These are phyloP conservation scores for Scalesia atractyloides DNA, from an alignment of 129 eudicot species.

Conservation along the genomic window DNA sequence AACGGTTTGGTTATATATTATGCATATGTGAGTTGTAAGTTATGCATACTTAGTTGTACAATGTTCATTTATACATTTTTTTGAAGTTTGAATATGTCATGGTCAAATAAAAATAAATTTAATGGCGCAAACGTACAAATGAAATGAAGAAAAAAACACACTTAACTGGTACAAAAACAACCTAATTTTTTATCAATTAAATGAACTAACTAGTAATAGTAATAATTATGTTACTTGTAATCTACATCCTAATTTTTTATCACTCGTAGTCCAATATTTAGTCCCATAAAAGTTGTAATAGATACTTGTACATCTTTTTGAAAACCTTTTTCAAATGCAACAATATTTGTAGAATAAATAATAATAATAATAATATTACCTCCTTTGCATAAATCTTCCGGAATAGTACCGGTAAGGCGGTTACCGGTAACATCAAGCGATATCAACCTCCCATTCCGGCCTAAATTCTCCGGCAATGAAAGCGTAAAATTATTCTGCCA, in stretches of 20 bases:
- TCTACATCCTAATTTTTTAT: too few species aligned
- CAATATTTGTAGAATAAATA: background rate
- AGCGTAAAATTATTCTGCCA: conserved; percentile 87
- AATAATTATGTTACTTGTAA: too few species aligned
- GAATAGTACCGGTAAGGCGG: conserved; percentile 75
- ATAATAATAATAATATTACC: conserved; percentile 12
- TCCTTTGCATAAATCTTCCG: conserved; percentile 60
- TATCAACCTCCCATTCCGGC: conserved; percentile 53
- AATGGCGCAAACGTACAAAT: too few species aligned
- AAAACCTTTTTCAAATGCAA: too few species aligned
- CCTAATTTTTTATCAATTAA: too few species aligned
- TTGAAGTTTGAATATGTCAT: background rate
- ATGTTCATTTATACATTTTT: background rate
- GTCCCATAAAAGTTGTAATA: too few species aligned
- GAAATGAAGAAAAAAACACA: too few species aligned
- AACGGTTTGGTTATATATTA: background rate
- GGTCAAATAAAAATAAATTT: too few species aligned
- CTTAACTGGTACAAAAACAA: too few species aligned
- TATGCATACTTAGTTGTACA: conserved; percentile 4
- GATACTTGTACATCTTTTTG: background rate
- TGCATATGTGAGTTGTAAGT: background rate
- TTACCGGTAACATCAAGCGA: conserved; percentile 60
- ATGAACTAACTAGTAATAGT: too few species aligned
- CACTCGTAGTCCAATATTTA: too few species aligned
- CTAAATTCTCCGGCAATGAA: conserved; percentile 63